phyloP scores from a whole-genome alignment of 208 protist genomes.

The Porcisia deanei region DNA sequence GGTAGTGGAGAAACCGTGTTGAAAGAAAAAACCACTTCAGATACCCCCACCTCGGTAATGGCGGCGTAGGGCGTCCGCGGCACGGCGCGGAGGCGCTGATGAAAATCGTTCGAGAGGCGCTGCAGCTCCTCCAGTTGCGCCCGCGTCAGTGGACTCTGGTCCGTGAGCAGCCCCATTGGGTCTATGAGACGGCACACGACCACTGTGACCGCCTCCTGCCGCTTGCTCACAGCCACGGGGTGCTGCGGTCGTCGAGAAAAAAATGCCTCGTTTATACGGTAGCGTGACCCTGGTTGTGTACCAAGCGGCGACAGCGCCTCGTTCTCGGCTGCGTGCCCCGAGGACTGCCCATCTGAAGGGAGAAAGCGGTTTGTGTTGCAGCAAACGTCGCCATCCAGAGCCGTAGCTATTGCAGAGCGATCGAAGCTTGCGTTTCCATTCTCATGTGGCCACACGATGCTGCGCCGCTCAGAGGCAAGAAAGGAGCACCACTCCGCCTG shows the following conservation, averaged over 20 bases:
- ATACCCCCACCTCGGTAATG: slow-evolving; percentile 20
- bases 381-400: background rate
- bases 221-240: slow-evolving; percentile 12
- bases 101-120: slow-evolving; percentile 15
- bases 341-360: background rate
- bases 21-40: slow-evolving; percentile 27
- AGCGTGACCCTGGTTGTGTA: background rate
- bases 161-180: slow-evolving; percentile 5
- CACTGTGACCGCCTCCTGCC: slow-evolving; percentile 26
- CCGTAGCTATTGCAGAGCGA: background rate
- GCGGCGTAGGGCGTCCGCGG: slow-evolving; percentile 5
- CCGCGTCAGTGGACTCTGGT: background rate
- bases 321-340: background rate
- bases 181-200: slow-evolving; percentile 26
- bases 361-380: background rate
- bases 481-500: slow-evolving; percentile 11
- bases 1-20: slow-evolving; percentile 27
- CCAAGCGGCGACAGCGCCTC: background rate
- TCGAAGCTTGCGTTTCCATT: background rate
- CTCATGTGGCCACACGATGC: background rate
- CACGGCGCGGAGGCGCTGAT: slow-evolving; percentile 19
- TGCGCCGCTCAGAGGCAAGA: slow-evolving; percentile 1
- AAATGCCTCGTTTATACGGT: background rate
- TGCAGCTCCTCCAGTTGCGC: slow-evolving; percentile 19
- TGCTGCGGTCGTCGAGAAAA: slow-evolving; percentile 17